phyloP scores from a whole-genome alignment of 176 grass and related monocot genomes.

The Echinochloa phyllopogon region DNA sequence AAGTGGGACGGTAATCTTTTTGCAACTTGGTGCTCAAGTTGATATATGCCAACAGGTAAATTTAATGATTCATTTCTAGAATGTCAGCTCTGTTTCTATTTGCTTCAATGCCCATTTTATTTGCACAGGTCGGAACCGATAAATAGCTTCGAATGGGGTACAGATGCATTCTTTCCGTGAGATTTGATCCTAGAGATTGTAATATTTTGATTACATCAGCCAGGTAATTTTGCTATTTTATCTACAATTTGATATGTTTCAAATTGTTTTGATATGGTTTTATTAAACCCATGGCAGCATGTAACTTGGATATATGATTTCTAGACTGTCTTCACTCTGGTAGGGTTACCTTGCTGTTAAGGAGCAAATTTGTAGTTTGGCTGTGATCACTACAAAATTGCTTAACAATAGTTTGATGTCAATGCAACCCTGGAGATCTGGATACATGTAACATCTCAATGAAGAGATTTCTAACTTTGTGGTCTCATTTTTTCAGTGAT shows the following conservation, averaged over 20 bases:
- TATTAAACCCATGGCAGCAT: background rate
- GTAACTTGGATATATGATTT: background rate
- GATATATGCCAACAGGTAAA: constrained; percentile 96
- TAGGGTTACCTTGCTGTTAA: background rate
- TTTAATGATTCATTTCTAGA: constrained; percentile 14
- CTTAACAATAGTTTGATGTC: background rate
- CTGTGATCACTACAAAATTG: background rate
- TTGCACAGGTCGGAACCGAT: constrained; percentile 80
- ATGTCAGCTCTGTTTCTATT: constrained; percentile 21
- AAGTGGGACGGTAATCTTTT: constrained; percentile 91
- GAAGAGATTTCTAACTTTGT: constrained; percentile 19
- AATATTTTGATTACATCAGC: constrained; percentile 81
- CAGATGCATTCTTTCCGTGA: constrained; percentile 82
- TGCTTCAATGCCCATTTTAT: constrained; percentile 25
- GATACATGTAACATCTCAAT: constrained; percentile 1
- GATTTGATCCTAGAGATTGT: constrained; percentile 91
- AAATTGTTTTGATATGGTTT: background rate
- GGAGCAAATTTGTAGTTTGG: background rate
- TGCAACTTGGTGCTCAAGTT: constrained; percentile 90
- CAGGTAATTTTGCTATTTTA: constrained; percentile 55
- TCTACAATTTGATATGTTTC: constrained; percentile 17
- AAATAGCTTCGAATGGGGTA: constrained; percentile 91
- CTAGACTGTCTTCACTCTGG: background rate
- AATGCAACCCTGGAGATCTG: background rate
- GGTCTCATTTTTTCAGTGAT: constrained; percentile 66